A percentile compares a stretch with the other conserved stretches of the same genome.
Conservation (phyloP, 2,329 filamentous ascomycete species). For the Fusarium multiceps region DNA sequence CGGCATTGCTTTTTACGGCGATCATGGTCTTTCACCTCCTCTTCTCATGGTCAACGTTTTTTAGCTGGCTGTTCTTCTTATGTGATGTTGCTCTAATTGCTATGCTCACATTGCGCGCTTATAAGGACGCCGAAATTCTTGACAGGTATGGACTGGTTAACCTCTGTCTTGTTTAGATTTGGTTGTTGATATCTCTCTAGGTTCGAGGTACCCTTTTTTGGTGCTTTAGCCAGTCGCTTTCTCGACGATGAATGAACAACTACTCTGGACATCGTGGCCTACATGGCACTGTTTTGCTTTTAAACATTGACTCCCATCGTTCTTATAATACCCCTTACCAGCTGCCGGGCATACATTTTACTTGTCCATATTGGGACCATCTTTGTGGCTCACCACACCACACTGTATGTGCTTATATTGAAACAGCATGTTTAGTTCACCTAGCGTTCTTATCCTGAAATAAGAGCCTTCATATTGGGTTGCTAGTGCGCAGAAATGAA, state of each 20-base stretch:
- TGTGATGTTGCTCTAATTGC: slow-evolving; percentile 80
- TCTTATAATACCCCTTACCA: slow-evolving; percentile 31
- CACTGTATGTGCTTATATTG: background rate
- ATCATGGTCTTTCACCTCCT: slow-evolving; percentile 83
- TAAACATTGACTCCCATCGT: slow-evolving; percentile 4
- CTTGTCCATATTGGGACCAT: background rate
- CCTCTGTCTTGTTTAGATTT: background rate
- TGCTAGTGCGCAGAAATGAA: background rate
- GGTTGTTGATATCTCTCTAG: slow-evolving; percentile 53
- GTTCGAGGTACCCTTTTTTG: slow-evolving; percentile 90
- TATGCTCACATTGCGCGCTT: slow-evolving; percentile 82
- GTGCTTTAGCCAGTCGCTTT: slow-evolving; percentile 85
- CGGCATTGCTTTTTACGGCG: slow-evolving; percentile 81
- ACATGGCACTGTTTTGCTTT: background rate
- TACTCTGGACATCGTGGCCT: background rate
- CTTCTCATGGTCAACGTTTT: slow-evolving; percentile 83
- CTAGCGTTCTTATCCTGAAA: background rate
- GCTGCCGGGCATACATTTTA: background rate
- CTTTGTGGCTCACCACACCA: background rate
- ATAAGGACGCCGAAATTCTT: slow-evolving; percentile 79
- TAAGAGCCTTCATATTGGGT: background rate
- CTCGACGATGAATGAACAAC: slow-evolving; percentile 80
- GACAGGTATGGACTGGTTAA: slow-evolving; percentile 61
- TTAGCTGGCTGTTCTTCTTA: slow-evolving; percentile 86
- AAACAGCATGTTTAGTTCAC: background rate